Conservation (phyloP, 1,284 basidiomycete genomes). For the Jaminaea rosea region DNA sequence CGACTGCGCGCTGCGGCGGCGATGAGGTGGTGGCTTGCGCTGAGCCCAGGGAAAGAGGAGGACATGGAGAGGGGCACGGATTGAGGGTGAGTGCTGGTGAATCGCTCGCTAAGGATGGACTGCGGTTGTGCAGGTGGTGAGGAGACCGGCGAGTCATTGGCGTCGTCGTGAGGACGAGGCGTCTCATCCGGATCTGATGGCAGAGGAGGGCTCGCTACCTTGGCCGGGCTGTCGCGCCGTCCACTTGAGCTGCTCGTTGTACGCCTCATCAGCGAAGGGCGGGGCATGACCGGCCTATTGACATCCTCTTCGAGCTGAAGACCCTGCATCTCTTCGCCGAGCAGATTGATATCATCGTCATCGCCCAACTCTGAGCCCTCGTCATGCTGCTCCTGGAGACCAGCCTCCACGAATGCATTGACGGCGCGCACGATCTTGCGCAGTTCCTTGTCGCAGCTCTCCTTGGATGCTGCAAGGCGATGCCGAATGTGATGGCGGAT, state of each 20-base stretch:
- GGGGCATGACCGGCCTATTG: too few species aligned
- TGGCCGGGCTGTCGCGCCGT: too few species aligned
- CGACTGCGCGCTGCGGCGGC: too few species aligned
- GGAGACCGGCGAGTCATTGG: too few species aligned
- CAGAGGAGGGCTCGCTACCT: too few species aligned
- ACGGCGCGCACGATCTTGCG: slow-evolving; percentile 83
- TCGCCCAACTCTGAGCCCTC: slow-evolving; percentile 59
- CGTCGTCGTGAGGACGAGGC: too few species aligned
- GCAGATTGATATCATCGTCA: slow-evolving; percentile 13
- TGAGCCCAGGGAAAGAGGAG: too few species aligned
- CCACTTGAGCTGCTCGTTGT: too few species aligned
- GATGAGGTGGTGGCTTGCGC: too few species aligned
- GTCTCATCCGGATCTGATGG: slow-evolving; percentile 13
- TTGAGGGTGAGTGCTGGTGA: neutral
- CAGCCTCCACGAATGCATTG: slow-evolving; percentile 85
- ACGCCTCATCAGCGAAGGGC: too few species aligned
- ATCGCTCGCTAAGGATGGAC: neutral
- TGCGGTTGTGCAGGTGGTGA: too few species aligned
- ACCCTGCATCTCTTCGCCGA: slow-evolving; percentile 56
- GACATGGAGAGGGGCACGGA: too few species aligned
- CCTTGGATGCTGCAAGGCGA: slow-evolving; percentile 84
- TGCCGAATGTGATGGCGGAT: slow-evolving; percentile 87
- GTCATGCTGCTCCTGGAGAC: slow-evolving; percentile 65
- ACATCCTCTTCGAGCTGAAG: neutral
- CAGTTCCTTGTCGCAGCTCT: slow-evolving; percentile 88